A percentile compares a stretch with the other conserved stretches of the same genome.
Evolutionary conservation across 179 eudicot species (phyloP).

Genomic region (Carnegiea gigantea): DNA sequence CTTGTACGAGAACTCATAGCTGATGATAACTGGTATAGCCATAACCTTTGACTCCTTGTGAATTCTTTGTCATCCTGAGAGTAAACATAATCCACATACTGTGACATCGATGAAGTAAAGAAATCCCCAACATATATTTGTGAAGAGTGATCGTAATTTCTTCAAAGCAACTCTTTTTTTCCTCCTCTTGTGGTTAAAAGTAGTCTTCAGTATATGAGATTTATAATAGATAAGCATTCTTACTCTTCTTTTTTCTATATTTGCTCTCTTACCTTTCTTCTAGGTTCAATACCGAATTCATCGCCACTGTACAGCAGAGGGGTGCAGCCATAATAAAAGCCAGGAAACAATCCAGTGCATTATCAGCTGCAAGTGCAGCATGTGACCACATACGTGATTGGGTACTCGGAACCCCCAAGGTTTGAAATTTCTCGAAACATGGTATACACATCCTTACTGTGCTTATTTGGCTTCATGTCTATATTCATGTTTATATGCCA

Average conservation of each 20-base stretch:
- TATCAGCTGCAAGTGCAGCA: conserved; percentile 82
- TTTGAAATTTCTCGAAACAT: not conserved
- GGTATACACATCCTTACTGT: not conserved
- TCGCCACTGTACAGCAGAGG: conserved; percentile 57
- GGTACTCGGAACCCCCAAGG: conserved; percentile 53
- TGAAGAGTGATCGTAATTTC: not conserved
- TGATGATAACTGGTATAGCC: conserved; percentile 52
- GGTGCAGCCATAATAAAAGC: conserved; percentile 68
- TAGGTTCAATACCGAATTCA: conserved; percentile 64
- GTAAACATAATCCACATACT: not conserved
- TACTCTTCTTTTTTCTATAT: not conserved
- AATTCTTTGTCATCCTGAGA: not conserved
- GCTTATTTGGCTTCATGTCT: not conserved
- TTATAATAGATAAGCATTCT: not conserved
- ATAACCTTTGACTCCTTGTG: not conserved
- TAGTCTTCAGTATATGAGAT: not conserved
- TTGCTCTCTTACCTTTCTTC: not conserved
- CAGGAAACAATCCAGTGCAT: conserved; percentile 64
- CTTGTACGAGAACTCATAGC: conserved; percentile 50
- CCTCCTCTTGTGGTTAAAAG: not conserved
- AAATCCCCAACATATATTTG: no score
- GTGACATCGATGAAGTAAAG: not conserved
- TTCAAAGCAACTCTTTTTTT: not conserved
- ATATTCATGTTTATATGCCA: not conserved
- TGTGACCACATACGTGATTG: conserved; percentile 85